A percentile compares a stretch with the other conserved stretches of the same genome.
Evolutionary conservation across 257 asterid genomes (phyloP).

Genomic region (Echium plantagineum): DNA sequence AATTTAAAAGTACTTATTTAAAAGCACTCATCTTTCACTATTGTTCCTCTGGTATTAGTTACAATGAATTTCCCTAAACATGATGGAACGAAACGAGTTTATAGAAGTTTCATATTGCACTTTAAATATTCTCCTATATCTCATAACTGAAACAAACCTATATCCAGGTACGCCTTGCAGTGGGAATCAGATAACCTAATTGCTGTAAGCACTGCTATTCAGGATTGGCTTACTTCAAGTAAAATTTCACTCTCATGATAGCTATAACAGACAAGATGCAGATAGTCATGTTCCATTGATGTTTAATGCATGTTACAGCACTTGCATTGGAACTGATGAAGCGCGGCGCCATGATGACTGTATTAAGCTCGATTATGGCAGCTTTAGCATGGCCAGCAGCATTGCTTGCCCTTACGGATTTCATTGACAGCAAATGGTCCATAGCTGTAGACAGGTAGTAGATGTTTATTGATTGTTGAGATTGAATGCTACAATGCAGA

Average conservation of each 20-base stretch:
- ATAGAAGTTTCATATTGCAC: neutral
- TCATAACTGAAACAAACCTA: conserved; percentile 12
- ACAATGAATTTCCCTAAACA: too few species aligned
- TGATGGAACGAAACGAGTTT: neutral
- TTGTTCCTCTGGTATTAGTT: too few species aligned
- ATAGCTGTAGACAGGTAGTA: conserved; percentile 77
- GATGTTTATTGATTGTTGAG: neutral
- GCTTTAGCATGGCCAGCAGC: conserved; percentile 97
- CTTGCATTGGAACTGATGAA: conserved; percentile 74
- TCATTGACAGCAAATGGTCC: conserved; percentile 93
- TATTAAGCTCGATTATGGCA: conserved; percentile 53
- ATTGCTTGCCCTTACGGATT: conserved; percentile 57
- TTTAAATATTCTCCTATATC: conserved; percentile 6
- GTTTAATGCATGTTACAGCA: conserved; percentile 30
- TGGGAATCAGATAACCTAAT: conserved; percentile 85
- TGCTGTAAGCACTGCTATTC: conserved; percentile 88
- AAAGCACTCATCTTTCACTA: too few species aligned
- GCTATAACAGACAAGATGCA: neutral
- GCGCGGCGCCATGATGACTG: conserved; percentile 95
- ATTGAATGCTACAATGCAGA: neutral
- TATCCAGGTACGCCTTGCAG: conserved; percentile 64
- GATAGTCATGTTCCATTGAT: neutral
- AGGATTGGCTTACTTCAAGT: conserved; percentile 95
- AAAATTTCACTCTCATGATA: conserved; percentile 18
- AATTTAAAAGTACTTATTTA: too few species aligned